Base-by-base conservation (phyloP, 805 yeast genomes). In the Zygosaccharomyces bailii region DNA sequence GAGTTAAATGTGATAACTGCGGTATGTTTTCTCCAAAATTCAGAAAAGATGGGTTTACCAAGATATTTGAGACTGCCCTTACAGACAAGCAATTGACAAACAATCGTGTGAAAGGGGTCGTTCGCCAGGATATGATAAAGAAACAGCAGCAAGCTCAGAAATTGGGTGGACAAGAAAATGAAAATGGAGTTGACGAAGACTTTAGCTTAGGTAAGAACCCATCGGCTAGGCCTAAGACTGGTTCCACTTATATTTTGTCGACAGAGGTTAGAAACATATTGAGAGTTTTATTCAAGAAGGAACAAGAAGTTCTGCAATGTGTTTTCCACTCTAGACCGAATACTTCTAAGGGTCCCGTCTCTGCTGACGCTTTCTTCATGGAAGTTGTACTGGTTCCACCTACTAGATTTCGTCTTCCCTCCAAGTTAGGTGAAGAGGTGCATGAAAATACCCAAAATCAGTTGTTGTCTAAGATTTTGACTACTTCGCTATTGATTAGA, bases 401-500 rank as follows among this genome's bases (percentile, higher is more conserved):
- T 40, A 95, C 98, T 2, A 77, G 98, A 66, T 93, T 93, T 74
- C 79, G 99, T 66, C 75, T 90, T 54, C 99, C 99, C n/a, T 84
- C 96, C 11, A 90, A 90, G 66, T 73, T 93, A 47, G 99, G 99
- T 45, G 99, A 93, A 45, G 97, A 88, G 65, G 78, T 91, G 49
- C 98, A 93, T 66, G 96, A 93, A 69, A 90, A 88, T 65, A 71
- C 93, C 38, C 96, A 89, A 70, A 95, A 93, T 66, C 96, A 90
- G 68, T 73, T 90, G 45, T 72, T 93, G 38, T 76, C 93, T 18
- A 84, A 82, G 57, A 76, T 95, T 42, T 72, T 93, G 58, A 84
- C 82, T 46, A 86, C 97, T 1, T 75, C 91, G 20, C 67, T 89
- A 49, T 69, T 84, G 42, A 91, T 93, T 48, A 79, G 96, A 67